phyloP scores from a whole-genome alignment of 345 rosid genomes.

The Sonneratia caseolaris region DNA sequence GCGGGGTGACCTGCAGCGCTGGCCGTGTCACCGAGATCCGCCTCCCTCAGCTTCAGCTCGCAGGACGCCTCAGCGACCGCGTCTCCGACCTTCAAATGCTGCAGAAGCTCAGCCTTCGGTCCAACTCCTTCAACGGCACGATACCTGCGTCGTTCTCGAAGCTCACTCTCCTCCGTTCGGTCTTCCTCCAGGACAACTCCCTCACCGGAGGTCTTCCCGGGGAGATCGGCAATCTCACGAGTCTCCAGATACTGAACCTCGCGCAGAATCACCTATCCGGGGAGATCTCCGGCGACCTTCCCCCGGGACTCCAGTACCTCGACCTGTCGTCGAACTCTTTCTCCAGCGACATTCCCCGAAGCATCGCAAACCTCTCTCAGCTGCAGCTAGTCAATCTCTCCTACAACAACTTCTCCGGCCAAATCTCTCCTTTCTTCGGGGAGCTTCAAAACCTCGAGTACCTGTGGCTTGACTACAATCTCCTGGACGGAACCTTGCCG shows the following conservation, averaged over 20 bases:
- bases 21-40: constrained; percentile 62
- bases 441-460: constrained; percentile 52
- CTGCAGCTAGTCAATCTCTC: constrained; percentile 55
- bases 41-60: constrained; percentile 66
- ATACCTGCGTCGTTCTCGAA: constrained; percentile 61
- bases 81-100: constrained; percentile 44
- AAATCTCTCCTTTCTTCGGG: constrained; percentile 64
- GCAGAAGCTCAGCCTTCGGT: constrained; percentile 58
- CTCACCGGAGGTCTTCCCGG: constrained; percentile 68
- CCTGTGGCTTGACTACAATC: constrained; percentile 67
- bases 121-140: constrained; percentile 66
- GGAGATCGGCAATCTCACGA: constrained; percentile 44
- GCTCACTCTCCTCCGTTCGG: constrained; percentile 59
- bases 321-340: constrained; percentile 71
- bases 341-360: constrained; percentile 55
- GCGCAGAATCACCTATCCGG: constrained; percentile 74
- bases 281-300: constrained; percentile 37
- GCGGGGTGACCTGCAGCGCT: constrained; percentile 47
- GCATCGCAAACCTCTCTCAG: constrained; percentile 35
- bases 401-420: constrained; percentile 58
- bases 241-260: constrained; percentile 48
- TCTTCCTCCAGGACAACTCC: constrained; percentile 80
- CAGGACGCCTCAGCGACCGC: constrained; percentile 54
- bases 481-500: constrained; percentile 64
- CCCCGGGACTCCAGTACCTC: constrained; percentile 36